Percentiles rank a stretch among this genome's conserved stretches.
Evolutionary conservation across 768 basidiomycete genomes (phyloP).

Genomic region (Boletus vermiculosoides): DNA sequence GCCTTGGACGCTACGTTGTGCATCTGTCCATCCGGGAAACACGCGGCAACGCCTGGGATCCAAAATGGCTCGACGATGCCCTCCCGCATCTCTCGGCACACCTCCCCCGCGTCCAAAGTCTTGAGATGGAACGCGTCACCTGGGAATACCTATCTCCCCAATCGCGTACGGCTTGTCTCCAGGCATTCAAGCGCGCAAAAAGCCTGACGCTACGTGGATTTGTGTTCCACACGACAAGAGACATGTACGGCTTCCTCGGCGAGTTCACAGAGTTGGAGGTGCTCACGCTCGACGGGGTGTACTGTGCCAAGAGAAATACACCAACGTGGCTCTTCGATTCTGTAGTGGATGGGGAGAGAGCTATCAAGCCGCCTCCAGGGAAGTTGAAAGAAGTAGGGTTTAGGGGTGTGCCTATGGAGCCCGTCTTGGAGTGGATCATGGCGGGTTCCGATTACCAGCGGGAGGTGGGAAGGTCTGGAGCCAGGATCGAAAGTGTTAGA

Average conservation of each 20-base stretch:
- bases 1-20: slow-evolving; percentile 53
- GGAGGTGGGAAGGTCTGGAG: slow-evolving; percentile 4
- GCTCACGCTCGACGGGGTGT: slow-evolving; percentile 31
- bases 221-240: slow-evolving; percentile 24
- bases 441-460: slow-evolving; percentile 15
- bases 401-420: slow-evolving; percentile 22
- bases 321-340: slow-evolving; percentile 11
- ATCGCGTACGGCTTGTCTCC: slow-evolving; percentile 26
- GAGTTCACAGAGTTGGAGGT: slow-evolving; percentile 28
- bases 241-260: slow-evolving; percentile 29
- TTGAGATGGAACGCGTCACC: slow-evolving; percentile 32
- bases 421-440: slow-evolving; percentile 32
- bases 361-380: slow-evolving; percentile 16
- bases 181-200: slow-evolving; percentile 22
- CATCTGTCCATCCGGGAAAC: slow-evolving; percentile 30
- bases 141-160: slow-evolving; percentile 33
- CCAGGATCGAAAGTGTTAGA: slow-evolving; percentile 23
- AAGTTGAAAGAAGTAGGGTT: slow-evolving; percentile 28
- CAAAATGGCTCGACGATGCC: slow-evolving; percentile 32
- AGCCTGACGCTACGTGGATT: slow-evolving; percentile 26
- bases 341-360: slow-evolving; percentile 5
- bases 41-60: slow-evolving; percentile 33
- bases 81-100: slow-evolving; percentile 25
- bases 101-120: slow-evolving; percentile 20
- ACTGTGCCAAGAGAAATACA: slow-evolving; percentile 21